phyloP scores from a whole-genome alignment of 495 filamentous ascomycete species.

The Lentithecium fluviatile region DNA sequence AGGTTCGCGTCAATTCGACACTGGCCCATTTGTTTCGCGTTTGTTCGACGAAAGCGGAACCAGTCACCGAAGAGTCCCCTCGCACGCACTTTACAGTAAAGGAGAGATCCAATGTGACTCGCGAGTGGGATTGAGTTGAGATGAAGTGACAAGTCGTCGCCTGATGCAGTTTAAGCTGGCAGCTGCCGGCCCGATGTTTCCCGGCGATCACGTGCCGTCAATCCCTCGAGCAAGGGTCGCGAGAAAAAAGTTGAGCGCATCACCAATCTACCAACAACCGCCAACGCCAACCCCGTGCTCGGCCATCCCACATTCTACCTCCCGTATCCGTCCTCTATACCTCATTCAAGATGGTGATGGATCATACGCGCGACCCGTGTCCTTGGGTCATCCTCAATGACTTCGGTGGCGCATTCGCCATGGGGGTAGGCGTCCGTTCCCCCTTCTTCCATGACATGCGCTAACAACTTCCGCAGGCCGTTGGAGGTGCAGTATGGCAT shows the following conservation, averaged over 20 bases:
- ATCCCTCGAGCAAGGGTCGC: too few species aligned
- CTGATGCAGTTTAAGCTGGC: too few species aligned
- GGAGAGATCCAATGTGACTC: too few species aligned
- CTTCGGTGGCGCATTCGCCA: constrained; percentile 94
- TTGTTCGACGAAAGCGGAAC: too few species aligned
- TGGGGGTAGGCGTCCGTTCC: constrained; percentile 70
- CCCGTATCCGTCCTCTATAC: neutral
- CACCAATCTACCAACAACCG: neutral
- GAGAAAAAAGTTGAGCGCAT: constrained; percentile 6
- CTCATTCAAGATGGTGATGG: constrained; percentile 48
- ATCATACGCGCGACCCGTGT: constrained; percentile 86
- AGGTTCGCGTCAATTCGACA: too few species aligned
- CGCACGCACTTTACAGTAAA: too few species aligned
- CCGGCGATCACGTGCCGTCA: too few species aligned
- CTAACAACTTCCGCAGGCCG: constrained; percentile 54
- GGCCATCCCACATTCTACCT: neutral
- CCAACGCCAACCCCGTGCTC: neutral
- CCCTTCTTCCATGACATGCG: constrained; percentile 13
- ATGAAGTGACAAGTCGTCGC: too few species aligned
- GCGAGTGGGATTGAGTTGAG: too few species aligned
- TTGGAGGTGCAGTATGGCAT: constrained; percentile 92
- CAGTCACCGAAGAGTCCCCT: too few species aligned
- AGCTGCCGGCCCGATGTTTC: too few species aligned
- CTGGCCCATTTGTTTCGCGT: too few species aligned
- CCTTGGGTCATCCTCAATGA: constrained; percentile 95